phyloP scores from a whole-genome alignment of 139 green algal genomes.

The Trebouxia sp. region DNA sequence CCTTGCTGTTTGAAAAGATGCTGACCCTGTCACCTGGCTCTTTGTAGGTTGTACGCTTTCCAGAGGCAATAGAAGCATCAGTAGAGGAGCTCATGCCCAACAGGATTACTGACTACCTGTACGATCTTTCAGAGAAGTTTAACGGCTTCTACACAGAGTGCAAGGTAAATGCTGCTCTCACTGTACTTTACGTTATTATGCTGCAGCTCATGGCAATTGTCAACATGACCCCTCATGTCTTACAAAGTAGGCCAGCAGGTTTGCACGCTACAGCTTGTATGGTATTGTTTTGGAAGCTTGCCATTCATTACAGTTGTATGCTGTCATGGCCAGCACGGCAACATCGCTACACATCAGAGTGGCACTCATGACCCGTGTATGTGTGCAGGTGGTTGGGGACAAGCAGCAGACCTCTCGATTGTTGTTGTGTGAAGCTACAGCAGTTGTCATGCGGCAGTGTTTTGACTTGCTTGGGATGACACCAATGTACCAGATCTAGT shows the following conservation, averaged over 20 bases:
- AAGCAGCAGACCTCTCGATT: slow-evolving; percentile 84
- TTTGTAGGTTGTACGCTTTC: slow-evolving; percentile 73
- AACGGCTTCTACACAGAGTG: slow-evolving; percentile 95
- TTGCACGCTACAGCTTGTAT: no score
- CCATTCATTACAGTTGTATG: no score
- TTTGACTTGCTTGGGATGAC: slow-evolving; percentile 94
- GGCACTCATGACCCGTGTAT: slow-evolving; percentile 13
- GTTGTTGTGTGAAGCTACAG: slow-evolving; percentile 88
- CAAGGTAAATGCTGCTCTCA: slow-evolving; percentile 62
- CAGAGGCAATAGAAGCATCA: slow-evolving; percentile 83
- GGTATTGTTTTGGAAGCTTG: no score
- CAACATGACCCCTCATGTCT: no score
- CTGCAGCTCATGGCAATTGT: no score
- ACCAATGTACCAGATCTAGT: slow-evolving; percentile 87
- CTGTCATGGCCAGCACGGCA: no score
- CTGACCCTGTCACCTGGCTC: no score
- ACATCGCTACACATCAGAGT: no score
- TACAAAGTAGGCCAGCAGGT: not conserved
- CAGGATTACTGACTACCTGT: slow-evolving; percentile 94
- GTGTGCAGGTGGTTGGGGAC: slow-evolving; percentile 78
- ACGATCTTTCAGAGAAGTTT: slow-evolving; percentile 87
- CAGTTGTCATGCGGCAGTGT: slow-evolving; percentile 87
- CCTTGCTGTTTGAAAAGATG: no score
- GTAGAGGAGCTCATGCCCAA: slow-evolving; percentile 88
- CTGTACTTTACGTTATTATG: no score